Evolutionary conservation across 2,329 filamentous ascomycete species (phyloP), one percentile per base, ranked within the genome.

Genomic region (Ramichloridium luteum): DNA sequence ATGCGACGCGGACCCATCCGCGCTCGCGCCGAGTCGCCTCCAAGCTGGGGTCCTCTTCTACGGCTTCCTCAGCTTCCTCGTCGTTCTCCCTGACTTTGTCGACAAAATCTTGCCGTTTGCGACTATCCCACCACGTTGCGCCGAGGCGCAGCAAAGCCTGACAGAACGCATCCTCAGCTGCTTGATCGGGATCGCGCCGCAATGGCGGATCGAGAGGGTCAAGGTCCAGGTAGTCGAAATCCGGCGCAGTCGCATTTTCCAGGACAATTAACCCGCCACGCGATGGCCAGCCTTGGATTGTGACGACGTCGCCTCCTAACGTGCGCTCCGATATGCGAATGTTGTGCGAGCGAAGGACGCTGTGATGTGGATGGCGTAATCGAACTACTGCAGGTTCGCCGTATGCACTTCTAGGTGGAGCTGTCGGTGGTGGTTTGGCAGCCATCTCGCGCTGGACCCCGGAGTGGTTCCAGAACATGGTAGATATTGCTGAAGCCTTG

Each of bases 131-230:
- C 31, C 31, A 32, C 5, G 13, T 32, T n/a, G 31, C 31, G 10
- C 31, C 25, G 2, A 32, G 25, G 6, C 15, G 22, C 2, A 27
- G 10, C 4, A 32, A 16, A n/a, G 8, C n/a, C 9, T 17, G 23
- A 25, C 31, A 32, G 25, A 32, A 32, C 9, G 14, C 31, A 11
- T 32, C 31, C 12, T 32, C 31, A 8, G 22, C 31, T 10, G 18
- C 13, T 10, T 32, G 31, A 17, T 32, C 31, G 12, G 22, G 11
- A 27, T 32, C 31, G 4, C 15, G 31, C n/a, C 13, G 25, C 5
- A 27, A 15, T n/a, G 31, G 31, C 13, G 31, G 31, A 12, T 32
- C 23, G 9, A 32, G 13, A 10, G 13, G 25, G 12, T 32, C 10
- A 1, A 32, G 16, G 6, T 9, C 9, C n/a, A 27, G 14, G 22